Percentiles rank a stretch among this genome's conserved stretches.
These are phyloP conservation scores for Draba incana DNA, from an alignment of 345 rosid species.

Conservation along the genomic window DNA sequence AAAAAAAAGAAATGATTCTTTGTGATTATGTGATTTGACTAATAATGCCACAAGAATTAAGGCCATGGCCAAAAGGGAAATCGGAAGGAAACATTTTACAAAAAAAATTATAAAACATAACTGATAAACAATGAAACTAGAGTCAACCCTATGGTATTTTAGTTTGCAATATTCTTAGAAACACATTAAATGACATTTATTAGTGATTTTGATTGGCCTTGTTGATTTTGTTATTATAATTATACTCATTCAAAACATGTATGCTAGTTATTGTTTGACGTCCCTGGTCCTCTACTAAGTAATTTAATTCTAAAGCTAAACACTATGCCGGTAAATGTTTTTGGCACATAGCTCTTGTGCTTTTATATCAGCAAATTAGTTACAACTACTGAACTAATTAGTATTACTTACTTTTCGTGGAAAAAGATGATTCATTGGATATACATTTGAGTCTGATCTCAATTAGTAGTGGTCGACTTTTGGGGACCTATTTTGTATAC, in stretches of 20 bases:
- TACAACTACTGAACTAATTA: conserved; percentile 19
- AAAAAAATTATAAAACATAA: too few relatives aligned
- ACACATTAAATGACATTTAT: conserved; percentile 19
- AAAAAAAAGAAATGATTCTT: too few relatives aligned
- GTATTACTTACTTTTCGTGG: conserved; percentile 1
- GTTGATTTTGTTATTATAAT: conserved; percentile 1
- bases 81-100: too few relatives aligned
- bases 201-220: background rate
- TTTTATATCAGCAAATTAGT: conserved; percentile 7
- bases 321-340: conserved; percentile 8
- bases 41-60: too few relatives aligned
- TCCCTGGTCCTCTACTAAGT: conserved; percentile 12
- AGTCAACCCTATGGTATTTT: background rate
- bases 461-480: background rate
- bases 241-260: background rate
- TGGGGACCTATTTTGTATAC: background rate
- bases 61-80: too few relatives aligned
- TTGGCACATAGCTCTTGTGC: conserved; percentile 13
- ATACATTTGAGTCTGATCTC: conserved; percentile 1
- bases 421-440: conserved; percentile 9
- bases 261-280: conserved; percentile 9
- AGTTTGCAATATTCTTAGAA: background rate
- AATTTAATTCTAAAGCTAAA: background rate
- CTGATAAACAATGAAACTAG: background rate
- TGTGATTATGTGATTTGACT: too few relatives aligned